A percentile compares a stretch with the other conserved stretches of the same genome.
Conservation (phyloP, 139 green algal species). For the Auxenochlorella pyrenoidosa region DNA sequence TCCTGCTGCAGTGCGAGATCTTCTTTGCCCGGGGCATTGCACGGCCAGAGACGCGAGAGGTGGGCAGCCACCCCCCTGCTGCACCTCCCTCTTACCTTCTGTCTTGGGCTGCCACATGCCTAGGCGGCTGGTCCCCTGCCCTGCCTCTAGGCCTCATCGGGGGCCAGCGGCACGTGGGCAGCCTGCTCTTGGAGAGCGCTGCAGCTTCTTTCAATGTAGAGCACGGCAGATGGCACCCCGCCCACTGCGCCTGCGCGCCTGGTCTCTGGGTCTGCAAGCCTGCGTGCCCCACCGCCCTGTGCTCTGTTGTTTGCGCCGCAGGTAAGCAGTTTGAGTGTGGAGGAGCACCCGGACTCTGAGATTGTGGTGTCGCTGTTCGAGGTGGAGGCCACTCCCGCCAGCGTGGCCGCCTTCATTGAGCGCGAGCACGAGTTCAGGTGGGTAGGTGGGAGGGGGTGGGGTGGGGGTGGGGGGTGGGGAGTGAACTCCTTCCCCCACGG, state of each 20-base stretch:
- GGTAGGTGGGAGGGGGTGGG: neutral
- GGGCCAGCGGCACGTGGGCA: too few relatives aligned
- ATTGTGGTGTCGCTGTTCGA: constrained; percentile 85
- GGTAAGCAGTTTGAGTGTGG: constrained; percentile 65
- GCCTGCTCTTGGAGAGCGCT: too few relatives aligned
- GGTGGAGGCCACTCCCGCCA: constrained; percentile 52
- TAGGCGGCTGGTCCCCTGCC: neutral
- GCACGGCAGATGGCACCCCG: too few relatives aligned
- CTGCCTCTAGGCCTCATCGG: too few relatives aligned
- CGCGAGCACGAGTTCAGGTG: constrained; percentile 93
- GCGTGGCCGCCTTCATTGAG: constrained; percentile 78
- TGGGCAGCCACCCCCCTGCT: constrained; percentile 48
- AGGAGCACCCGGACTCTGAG: constrained; percentile 47
- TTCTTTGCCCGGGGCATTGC: constrained; percentile 91
- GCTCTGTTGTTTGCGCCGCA: neutral
- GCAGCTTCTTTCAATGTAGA: too few relatives aligned
- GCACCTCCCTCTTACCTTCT: too few relatives aligned
- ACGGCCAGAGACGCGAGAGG: constrained; percentile 73
- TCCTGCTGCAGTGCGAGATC: constrained; percentile 58
- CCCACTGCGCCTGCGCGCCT: too few relatives aligned
- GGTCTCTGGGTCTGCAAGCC: too few relatives aligned
- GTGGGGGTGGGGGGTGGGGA: too few relatives aligned
- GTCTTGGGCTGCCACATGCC: too few relatives aligned
- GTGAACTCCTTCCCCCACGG: too few relatives aligned
- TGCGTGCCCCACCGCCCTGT: neutral